phyloP scores from a whole-genome alignment of 2,329 filamentous ascomycete genomes.

The Scorias spongiosa region DNA sequence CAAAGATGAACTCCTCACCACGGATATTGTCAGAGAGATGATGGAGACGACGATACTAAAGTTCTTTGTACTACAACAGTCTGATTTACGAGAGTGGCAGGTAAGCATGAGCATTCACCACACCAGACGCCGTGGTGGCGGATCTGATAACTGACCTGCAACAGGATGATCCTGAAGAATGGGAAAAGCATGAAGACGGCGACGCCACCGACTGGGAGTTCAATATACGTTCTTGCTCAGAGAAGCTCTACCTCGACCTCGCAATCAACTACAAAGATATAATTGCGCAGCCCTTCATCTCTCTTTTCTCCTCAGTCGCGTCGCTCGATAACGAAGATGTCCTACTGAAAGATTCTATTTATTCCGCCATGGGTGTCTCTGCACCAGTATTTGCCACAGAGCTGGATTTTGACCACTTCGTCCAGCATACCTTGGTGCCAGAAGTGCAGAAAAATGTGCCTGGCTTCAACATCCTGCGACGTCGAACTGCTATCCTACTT shows the following conservation, averaged over 20 bases:
- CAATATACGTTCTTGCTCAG: slow-evolving; percentile 78
- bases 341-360: slow-evolving; percentile 81
- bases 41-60: slow-evolving; percentile 74
- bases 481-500: slow-evolving; percentile 75
- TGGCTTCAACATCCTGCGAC: slow-evolving; percentile 67
- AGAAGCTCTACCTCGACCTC: slow-evolving; percentile 85
- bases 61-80: slow-evolving; percentile 74
- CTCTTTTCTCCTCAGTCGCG: slow-evolving; percentile 68
- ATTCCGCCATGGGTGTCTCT: slow-evolving; percentile 79
- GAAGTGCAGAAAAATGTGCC: slow-evolving; percentile 58
- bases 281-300: slow-evolving; percentile 61
- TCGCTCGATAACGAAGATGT: slow-evolving; percentile 52
- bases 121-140: too few relatives aligned
- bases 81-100: slow-evolving; percentile 82
- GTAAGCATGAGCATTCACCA: slow-evolving; percentile 1
- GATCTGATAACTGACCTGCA: neutral
- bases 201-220: slow-evolving; percentile 80
- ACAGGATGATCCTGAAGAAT: slow-evolving; percentile 73
- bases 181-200: slow-evolving; percentile 76
- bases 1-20: slow-evolving; percentile 58
- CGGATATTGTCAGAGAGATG: slow-evolving; percentile 63
- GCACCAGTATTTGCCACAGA: slow-evolving; percentile 58
- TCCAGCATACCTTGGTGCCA: slow-evolving; percentile 57
- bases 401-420: slow-evolving; percentile 71
- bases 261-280: slow-evolving; percentile 77